Evolutionary conservation across 2,329 filamentous ascomycete genomes (phyloP).

Genomic region (Aspergillus viridinutans): DNA sequence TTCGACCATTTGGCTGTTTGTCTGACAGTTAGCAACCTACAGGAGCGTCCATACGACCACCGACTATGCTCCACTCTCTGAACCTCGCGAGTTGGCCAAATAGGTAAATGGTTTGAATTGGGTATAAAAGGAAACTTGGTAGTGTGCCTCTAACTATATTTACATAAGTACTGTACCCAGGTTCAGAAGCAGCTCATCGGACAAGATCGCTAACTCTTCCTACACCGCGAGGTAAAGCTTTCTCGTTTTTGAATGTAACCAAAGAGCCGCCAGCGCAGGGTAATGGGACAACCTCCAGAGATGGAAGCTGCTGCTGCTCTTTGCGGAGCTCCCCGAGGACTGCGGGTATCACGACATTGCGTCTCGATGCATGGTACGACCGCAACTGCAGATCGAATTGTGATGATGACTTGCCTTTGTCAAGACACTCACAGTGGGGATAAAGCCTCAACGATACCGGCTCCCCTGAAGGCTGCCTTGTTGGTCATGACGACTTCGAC

Average conservation of each 20-base stretch:
- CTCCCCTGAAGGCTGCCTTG: conserved; percentile 60
- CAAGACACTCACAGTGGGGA: conserved; percentile 32
- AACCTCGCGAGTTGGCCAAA: not conserved
- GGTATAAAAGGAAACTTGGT: conserved; percentile 10
- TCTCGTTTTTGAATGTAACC: not conserved
- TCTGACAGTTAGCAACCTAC: too few relatives aligned
- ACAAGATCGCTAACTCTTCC: not conserved
- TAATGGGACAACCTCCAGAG: not conserved
- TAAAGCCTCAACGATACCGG: conserved; percentile 58
- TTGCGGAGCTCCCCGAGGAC: not conserved
- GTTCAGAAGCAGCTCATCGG: not conserved
- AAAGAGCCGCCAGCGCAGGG: not conserved
- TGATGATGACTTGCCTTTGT: not conserved
- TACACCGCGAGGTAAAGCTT: not conserved
- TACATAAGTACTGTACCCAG: not conserved
- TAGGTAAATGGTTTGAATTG: conserved; percentile 7
- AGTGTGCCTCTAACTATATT: not conserved
- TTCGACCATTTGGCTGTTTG: too few relatives aligned
- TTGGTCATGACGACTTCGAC: conserved; percentile 65
- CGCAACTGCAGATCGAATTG: not conserved
- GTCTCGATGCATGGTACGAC: not conserved
- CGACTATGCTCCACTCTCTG: too few relatives aligned
- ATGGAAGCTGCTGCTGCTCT: not conserved
- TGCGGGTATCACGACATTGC: not conserved
- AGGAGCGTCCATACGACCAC: too few relatives aligned